A percentile compares a stretch with the other conserved stretches of the same genome.
Conservation (phyloP, 768 basidiomycete species). For the Gyrodon lividus region DNA sequence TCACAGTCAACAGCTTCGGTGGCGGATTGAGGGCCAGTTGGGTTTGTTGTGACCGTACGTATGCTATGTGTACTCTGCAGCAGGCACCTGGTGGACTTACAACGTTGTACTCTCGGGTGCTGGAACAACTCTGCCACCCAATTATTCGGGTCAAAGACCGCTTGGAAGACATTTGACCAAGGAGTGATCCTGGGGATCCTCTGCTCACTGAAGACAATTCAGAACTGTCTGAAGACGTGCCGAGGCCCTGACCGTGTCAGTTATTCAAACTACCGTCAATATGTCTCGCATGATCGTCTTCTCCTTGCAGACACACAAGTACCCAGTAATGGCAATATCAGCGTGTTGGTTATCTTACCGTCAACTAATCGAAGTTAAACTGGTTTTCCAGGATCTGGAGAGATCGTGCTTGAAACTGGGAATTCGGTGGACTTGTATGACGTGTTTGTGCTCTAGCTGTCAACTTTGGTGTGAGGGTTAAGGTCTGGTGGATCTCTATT, state of each 20-base stretch:
- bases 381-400: slow-evolving; percentile 18
- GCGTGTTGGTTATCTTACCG: not conserved
- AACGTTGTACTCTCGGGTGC: not conserved
- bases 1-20: slow-evolving; percentile 18
- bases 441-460: slow-evolving; percentile 7
- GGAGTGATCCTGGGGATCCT: slow-evolving; percentile 20
- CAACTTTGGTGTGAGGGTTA: slow-evolving; percentile 18
- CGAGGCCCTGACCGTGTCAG: slow-evolving; percentile 6
- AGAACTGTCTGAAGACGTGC: slow-evolving; percentile 12
- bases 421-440: slow-evolving; percentile 17
- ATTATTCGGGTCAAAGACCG: slow-evolving; percentile 22
- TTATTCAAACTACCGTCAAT: not conserved
- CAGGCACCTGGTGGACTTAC: slow-evolving; percentile 9
- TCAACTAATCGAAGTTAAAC: slow-evolving; percentile 18
- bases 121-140: slow-evolving; percentile 1
- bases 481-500: slow-evolving; percentile 21
- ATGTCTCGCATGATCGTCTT: not conserved
- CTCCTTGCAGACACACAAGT: slow-evolving; percentile 2
- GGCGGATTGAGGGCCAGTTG: slow-evolving; percentile 10
- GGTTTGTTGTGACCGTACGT: slow-evolving; percentile 16
- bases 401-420: slow-evolving; percentile 18
- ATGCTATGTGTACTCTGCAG: slow-evolving; percentile 8
- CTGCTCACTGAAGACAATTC: slow-evolving; percentile 17
- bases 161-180: slow-evolving; percentile 6
- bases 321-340: not conserved